Base-by-base conservation (phyloP, 2,329 filamentous ascomycete species). In the Teratosphaeriaceae sp. region DNA sequence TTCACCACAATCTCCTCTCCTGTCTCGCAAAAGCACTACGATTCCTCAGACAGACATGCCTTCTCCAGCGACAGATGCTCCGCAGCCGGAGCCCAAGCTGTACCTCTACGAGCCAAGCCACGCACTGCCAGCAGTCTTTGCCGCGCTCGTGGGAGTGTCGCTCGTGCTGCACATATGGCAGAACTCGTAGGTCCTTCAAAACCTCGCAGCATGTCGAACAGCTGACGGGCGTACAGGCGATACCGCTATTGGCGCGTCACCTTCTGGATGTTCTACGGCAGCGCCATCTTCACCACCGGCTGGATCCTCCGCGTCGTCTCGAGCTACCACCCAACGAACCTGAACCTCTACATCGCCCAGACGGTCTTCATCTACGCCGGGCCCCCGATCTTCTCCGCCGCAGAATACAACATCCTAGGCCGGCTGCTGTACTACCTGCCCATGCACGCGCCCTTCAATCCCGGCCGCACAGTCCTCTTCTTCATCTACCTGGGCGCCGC, bases 351-450 rank as follows among this genome's bases (percentile, higher is more conserved):
- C 44, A 67, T 75, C 43, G 31, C 69, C 3, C 74, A 71, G 50
- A 55, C 62, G 26, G 60, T 65, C 24, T 53, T 69, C 7, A 61
- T 63, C 29, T 63, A 61, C 44, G 60, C 62, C 13, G 53, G 63
- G 26, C 51, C 49, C 26, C 79, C 80, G 0, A 63, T 82, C 12
- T 74, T 79, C 38, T 75, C 78, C 37, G 66, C 77, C 2, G 70
- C 74, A 44, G 79, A 80, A 56, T 81, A 80, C 60, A 70, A 78
- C 49, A 68, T 79, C 38, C 71, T 81, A 18, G 74, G 73, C 2
- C 70, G 76, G 8, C 65, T 78, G 15, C 67, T 81, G 20, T 75
- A 74, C 60, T 82, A 81, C 58, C 66, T 77, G 2, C 77, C 77
- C 0, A 75, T 79, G 54, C 66, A 74, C 41, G 69, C 76, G 0